These are phyloP conservation scores for Teratosphaeria nubilosa DNA, from an alignment of 2,329 filamentous ascomycete genomes.

Conservation along the genomic window DNA sequence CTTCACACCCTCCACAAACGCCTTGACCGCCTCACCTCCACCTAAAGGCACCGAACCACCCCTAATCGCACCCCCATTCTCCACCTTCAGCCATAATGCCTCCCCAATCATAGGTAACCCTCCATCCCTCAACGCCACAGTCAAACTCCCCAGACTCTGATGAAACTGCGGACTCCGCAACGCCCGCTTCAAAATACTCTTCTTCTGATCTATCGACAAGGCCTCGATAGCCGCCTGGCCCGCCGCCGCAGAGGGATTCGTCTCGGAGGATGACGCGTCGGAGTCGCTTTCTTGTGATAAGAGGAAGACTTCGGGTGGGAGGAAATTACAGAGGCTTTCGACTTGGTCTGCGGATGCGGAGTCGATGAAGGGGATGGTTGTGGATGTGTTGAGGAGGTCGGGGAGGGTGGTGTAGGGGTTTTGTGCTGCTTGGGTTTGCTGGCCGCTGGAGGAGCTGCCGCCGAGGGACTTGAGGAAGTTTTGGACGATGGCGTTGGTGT, in stretches of 20 bases:
- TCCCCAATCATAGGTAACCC: conserved; percentile 84
- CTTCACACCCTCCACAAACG: conserved; percentile 83
- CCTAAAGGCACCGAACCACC: conserved; percentile 75
- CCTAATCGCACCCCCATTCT: conserved; percentile 72
- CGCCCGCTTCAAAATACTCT: conserved; percentile 67
- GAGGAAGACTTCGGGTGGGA: conserved; percentile 70
- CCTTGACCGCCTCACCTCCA: conserved; percentile 78
- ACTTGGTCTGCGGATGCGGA: conserved; percentile 54
- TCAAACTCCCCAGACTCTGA: conserved; percentile 76
- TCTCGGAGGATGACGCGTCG: conserved; percentile 54
- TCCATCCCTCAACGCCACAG: conserved; percentile 78
- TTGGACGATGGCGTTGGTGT: conserved; percentile 70
- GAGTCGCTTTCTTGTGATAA: conserved; percentile 55
- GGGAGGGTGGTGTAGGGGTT: conserved; percentile 72
- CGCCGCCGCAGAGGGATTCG: conserved; percentile 48
- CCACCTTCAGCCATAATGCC: conserved; percentile 68
- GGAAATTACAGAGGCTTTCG: conserved; percentile 63
- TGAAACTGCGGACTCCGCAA: conserved; percentile 82
- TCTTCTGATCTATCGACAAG: conserved; percentile 67
- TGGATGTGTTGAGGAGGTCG: conserved; percentile 70
- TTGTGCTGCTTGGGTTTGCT: conserved; percentile 36
- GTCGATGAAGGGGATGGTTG: conserved; percentile 69
- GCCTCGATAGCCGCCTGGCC: conserved; percentile 65
- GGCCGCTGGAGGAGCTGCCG: conserved; percentile 28
- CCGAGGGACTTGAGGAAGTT: conserved; percentile 75